Conservation (phyloP, 805 yeast genomes). For the Starmerella apicola region DNA sequence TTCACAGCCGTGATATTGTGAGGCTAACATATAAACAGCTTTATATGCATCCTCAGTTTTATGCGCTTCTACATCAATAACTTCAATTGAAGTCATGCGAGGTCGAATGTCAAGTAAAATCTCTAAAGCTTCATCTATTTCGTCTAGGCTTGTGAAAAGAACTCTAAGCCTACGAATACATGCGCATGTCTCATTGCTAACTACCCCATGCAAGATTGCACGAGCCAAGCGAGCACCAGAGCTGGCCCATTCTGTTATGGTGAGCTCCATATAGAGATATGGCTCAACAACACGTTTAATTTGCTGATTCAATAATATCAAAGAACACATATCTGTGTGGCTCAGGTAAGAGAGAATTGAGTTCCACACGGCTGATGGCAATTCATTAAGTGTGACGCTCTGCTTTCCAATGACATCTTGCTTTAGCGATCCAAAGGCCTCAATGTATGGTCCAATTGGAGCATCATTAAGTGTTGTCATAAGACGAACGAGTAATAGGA, state of each 20-base stretch:
- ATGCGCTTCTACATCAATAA: slow-evolving; percentile 9
- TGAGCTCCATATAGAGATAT: slow-evolving; percentile 14
- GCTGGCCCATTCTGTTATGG: slow-evolving; percentile 19
- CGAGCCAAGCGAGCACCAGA: slow-evolving; percentile 16
- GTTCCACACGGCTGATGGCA: slow-evolving; percentile 14
- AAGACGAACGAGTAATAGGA: too few species aligned
- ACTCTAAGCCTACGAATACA: slow-evolving; percentile 14
- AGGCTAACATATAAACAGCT: slow-evolving; percentile 8
- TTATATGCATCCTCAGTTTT: slow-evolving; percentile 13
- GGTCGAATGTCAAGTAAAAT: slow-evolving; percentile 10
- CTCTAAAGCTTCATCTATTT: slow-evolving; percentile 13
- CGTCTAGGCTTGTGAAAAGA: slow-evolving; percentile 13
- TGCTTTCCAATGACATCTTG: too few species aligned
- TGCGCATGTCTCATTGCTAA: slow-evolving; percentile 11
- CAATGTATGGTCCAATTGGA: too few species aligned
- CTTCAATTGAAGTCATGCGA: slow-evolving; percentile 9
- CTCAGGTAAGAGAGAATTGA: slow-evolving; percentile 10
- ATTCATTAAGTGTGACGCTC: background rate
- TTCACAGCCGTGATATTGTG: background rate
- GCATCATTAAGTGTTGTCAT: too few species aligned
- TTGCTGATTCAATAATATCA: slow-evolving; percentile 11
- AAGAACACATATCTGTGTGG: slow-evolving; percentile 8
- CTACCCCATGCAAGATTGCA: slow-evolving; percentile 13
- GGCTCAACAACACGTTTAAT: slow-evolving; percentile 10
- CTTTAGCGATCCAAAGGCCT: too few species aligned